These are phyloP conservation scores for Bassia scoparia DNA, from an alignment of 148 eudicot species.

Conservation along the genomic window DNA sequence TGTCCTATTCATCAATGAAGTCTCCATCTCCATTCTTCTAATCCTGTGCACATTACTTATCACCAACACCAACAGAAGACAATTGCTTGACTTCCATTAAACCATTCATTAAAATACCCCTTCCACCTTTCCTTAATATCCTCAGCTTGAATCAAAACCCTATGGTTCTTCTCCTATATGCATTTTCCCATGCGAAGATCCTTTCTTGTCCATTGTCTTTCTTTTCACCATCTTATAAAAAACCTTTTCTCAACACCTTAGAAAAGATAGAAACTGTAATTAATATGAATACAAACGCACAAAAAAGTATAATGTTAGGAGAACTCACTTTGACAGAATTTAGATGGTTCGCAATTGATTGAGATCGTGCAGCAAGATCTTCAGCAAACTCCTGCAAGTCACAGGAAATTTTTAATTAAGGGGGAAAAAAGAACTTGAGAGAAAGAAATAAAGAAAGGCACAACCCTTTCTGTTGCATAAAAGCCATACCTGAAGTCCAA, in stretches of 20 bases:
- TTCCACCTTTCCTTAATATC: no score
- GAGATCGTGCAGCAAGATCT: conserved; percentile 63
- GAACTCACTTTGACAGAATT: conserved; percentile 55
- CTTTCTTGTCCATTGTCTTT: no score
- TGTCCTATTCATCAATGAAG: no score
- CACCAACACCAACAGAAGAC: no score
- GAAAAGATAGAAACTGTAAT: not conserved
- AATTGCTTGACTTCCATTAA: no score
- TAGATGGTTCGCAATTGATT: conserved; percentile 46
- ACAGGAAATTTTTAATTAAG: not conserved
- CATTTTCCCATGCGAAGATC: no score
- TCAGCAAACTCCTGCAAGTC: conserved; percentile 76
- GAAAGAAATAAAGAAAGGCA: not conserved
- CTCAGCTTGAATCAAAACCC: no score
- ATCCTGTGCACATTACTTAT: no score
- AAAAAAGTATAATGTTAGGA: conserved; percentile 9
- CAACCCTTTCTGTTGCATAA: not conserved
- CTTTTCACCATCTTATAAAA: no score
- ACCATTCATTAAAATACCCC: no score
- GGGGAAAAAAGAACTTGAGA: conserved; percentile 14
- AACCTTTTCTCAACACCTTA: not conserved
- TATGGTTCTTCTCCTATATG: no score
- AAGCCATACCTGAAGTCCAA: conserved; percentile 69
- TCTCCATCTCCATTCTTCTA: no score
- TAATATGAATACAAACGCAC: not conserved